Conservation (phyloP, 495 filamentous ascomycete species). For the Xylaria nigripes region DNA sequence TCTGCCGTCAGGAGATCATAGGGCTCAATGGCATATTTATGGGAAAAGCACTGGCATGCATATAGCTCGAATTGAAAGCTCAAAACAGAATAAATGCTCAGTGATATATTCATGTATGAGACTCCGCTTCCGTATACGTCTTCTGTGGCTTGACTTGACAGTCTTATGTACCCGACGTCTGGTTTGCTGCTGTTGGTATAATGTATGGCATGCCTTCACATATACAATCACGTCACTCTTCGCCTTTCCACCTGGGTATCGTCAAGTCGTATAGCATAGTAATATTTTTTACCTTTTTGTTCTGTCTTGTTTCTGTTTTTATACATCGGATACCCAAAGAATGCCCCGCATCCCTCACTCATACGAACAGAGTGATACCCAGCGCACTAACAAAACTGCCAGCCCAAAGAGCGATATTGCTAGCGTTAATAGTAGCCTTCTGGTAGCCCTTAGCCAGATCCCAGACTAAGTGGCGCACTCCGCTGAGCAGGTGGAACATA, state of each 20-base stretch:
- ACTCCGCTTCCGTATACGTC: not conserved
- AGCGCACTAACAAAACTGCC: constrained; percentile 54
- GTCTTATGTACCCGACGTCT: not conserved
- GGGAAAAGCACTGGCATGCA: not conserved
- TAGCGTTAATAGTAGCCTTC: constrained; percentile 62
- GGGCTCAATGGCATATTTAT: not conserved
- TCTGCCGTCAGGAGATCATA: not conserved
- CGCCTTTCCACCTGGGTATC: not conserved
- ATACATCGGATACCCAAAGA: not conserved
- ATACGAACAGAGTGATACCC: constrained; percentile 45
- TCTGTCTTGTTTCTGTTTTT: not conserved
- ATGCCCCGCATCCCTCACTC: not conserved
- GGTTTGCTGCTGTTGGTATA: not conserved
- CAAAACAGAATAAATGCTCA: constrained; percentile 2
- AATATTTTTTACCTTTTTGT: not conserved
- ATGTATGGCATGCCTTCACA: not conserved
- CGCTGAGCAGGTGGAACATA: constrained; percentile 78
- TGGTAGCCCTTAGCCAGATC: constrained; percentile 63
- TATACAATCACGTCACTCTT: not conserved
- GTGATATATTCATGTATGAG: constrained; percentile 2
- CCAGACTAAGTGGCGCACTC: constrained; percentile 82
- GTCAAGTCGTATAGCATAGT: not conserved
- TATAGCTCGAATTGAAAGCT: not conserved
- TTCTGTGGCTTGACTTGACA: not conserved
- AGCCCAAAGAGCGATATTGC: constrained; percentile 68